These are phyloP conservation scores for Colletotrichum siamense DNA, from an alignment of 2,329 filamentous ascomycete species.

Conservation along the genomic window DNA sequence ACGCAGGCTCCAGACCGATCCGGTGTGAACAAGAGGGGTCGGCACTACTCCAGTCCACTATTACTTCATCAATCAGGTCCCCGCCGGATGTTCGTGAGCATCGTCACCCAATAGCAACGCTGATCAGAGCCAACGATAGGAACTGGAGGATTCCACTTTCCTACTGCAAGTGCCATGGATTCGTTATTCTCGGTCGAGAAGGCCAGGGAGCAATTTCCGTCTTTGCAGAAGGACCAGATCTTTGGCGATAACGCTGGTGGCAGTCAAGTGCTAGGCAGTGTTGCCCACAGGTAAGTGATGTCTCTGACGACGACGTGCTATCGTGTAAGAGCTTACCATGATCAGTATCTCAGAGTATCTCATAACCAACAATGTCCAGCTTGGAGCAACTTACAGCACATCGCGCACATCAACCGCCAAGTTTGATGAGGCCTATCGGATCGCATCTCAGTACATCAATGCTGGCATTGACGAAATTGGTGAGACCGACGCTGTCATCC, in stretches of 20 bases:
- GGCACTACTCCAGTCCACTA: background rate
- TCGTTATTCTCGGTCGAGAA: conserved; percentile 39
- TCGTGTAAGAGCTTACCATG: conserved; percentile 35
- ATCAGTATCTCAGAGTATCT: conserved; percentile 68
- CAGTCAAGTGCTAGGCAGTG: conserved; percentile 70
- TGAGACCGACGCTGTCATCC: background rate
- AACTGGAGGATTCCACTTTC: background rate
- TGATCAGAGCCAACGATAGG: background rate
- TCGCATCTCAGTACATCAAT: conserved; percentile 75
- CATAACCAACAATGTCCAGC: conserved; percentile 72
- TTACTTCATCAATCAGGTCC: background rate
- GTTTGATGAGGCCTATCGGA: conserved; percentile 64
- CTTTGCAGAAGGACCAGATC: conserved; percentile 68
- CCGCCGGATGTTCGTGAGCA: background rate
- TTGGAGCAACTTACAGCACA: conserved; percentile 72
- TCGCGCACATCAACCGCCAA: conserved; percentile 62
- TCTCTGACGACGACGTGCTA: conserved; percentile 26
- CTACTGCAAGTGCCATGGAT: background rate
- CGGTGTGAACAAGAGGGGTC: background rate
- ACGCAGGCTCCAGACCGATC: background rate
- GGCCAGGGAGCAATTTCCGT: conserved; percentile 69
- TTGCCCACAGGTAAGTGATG: conserved; percentile 32
- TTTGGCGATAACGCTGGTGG: conserved; percentile 82
- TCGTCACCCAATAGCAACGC: background rate
- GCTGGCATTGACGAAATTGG: conserved; percentile 66